phyloP scores from a whole-genome alignment of 495 filamentous ascomycete species.

The Achaetomiella virescens region DNA sequence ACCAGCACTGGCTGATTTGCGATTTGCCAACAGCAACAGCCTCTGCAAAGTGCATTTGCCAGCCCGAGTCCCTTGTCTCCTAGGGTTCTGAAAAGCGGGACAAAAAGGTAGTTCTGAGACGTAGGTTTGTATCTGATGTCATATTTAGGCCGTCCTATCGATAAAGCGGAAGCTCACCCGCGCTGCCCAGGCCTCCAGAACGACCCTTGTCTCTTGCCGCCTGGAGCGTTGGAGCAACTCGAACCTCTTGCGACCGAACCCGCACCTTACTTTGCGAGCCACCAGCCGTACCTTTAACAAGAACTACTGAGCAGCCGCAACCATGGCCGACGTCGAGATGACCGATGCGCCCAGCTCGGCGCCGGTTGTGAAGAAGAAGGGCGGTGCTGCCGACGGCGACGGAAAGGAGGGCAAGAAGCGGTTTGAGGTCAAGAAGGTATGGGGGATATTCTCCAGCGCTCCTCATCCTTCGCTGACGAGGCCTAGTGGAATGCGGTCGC shows the following conservation, averaged over 20 bases:
- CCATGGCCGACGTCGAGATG: slow-evolving; percentile 97
- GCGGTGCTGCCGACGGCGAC: slow-evolving; percentile 40
- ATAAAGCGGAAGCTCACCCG: slow-evolving; percentile 8
- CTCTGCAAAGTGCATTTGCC: not conserved
- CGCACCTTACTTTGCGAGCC: not conserved
- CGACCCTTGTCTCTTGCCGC: not conserved
- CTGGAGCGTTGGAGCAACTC: not conserved
- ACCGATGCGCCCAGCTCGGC: slow-evolving; percentile 66
- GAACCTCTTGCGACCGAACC: not conserved
- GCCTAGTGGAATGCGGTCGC: slow-evolving; percentile 96
- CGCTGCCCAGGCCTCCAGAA: not conserved
- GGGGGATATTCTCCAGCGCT: slow-evolving; percentile 5
- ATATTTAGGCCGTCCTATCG: not conserved
- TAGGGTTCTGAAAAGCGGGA: not conserved
- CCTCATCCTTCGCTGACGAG: slow-evolving; percentile 15
- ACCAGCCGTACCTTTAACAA: not conserved
- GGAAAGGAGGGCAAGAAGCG: slow-evolving; percentile 77
- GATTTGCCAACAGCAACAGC: no score
- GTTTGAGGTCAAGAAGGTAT: slow-evolving; percentile 98
- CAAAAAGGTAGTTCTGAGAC: not conserved
- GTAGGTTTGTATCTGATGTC: not conserved
- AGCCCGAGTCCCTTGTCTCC: not conserved
- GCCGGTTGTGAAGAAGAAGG: slow-evolving; percentile 52
- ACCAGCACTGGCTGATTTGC: no score
- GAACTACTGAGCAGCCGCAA: slow-evolving; percentile 1